Percentiles rank a stretch among this genome's conserved stretches.
phyloP scores from a whole-genome alignment of 2,329 filamentous ascomycete genomes.

The Microdochium nivale region DNA sequence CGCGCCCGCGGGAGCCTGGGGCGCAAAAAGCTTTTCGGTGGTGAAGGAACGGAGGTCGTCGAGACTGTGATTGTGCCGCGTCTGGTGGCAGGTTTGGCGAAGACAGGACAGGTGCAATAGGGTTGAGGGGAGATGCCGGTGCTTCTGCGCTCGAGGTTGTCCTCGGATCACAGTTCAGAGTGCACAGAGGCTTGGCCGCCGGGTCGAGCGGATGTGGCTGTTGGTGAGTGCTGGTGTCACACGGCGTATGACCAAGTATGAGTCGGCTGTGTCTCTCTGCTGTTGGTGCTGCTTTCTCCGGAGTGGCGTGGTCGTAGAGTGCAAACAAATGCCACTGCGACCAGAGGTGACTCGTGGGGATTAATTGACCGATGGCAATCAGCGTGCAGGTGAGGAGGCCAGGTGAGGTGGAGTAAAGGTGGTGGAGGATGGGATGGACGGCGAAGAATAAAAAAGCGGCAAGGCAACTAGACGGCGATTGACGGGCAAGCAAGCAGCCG shows the following conservation, averaged over 20 bases:
- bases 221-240: background rate
- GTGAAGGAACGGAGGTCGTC: background rate
- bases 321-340: constrained; percentile 42
- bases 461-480: background rate
- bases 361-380: background rate
- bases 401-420: constrained; percentile 7
- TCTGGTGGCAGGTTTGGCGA: background rate
- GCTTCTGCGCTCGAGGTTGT: background rate
- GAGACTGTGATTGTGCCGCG: background rate
- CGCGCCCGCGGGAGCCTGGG: background rate
- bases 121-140: background rate
- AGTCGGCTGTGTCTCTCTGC: constrained; percentile 2
- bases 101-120: constrained; percentile 2
- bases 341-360: background rate
- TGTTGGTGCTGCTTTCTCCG: constrained; percentile 3
- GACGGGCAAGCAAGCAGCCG: background rate
- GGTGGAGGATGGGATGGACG: background rate
- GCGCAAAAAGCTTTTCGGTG: background rate
- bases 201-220: background rate
- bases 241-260: constrained; percentile 1
- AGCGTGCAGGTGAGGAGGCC: constrained; percentile 6
- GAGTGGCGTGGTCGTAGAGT: constrained; percentile 28
- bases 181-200: background rate
- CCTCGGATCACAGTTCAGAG: background rate
- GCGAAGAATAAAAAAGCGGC: background rate